Evolutionary conservation across 2,329 filamentous ascomycete genomes (phyloP), one percentile per base, ranked within the genome.

Genomic region (Teratosphaeriaceae sp.): DNA sequence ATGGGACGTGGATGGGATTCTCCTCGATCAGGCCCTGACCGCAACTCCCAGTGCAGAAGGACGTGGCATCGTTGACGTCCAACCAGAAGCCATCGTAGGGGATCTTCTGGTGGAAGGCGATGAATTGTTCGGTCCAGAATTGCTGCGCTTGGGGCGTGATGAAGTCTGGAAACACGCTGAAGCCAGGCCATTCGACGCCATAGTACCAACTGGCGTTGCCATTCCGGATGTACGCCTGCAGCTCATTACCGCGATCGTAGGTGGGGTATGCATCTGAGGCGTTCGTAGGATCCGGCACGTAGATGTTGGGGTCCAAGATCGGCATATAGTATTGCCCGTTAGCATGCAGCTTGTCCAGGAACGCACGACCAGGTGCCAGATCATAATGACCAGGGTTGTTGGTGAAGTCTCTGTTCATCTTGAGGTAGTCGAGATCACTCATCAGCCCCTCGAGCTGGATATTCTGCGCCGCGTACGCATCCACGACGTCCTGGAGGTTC

Each of bases 211-310:
- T 74, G 13, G 73, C 74, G 56, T 77, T 73, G 0, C 72, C 71
- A 45, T 78, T 77, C 19, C 63, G 70, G 39, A 80, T 54, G 55
- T 73, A 79, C 2, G 70, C 63, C 41, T 67, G 66, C 1, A 69
- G 65, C 13, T 65, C 65, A 37, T 72, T 69, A 3, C 75, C 76
- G 18, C 72, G 63, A 3, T 66, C 66, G 51, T 75, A 79, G 5
- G 49, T 38, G 2, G 41, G 15, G 56, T 78, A 84, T 16, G 70
- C 70, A 59, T 87, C 83, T 29, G 70, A 76, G 1, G 68, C 67
- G 54, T 86, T 83, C 5, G 74, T 65, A 0, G 80, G 80, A 50
- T 85, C 81, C 0, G 84, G 84, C n/a, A 77, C 74, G 55, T 87
- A 88, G 40, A 84, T 82, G 22, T 70, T 76, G 3, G 71, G 65